phyloP scores from a whole-genome alignment of 2,329 filamentous ascomycete genomes.

The Aspergillus flavus region DNA sequence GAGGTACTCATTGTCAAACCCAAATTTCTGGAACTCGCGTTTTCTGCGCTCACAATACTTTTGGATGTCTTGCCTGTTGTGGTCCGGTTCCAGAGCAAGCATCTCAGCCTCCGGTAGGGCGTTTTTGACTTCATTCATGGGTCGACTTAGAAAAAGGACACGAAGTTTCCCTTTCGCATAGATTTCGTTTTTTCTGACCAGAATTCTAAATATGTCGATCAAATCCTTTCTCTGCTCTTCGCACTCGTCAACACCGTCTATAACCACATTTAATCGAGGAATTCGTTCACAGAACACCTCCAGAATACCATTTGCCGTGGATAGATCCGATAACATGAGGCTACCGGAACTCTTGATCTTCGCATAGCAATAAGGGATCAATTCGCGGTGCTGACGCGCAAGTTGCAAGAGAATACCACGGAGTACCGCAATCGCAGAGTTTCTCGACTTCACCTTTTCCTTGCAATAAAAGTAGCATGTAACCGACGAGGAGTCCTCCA shows the following conservation, averaged over 20 bases:
- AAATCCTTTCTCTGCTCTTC: slow-evolving; percentile 5
- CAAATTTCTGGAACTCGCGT: slow-evolving; percentile 7
- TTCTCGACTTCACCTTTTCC: background rate
- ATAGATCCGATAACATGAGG: slow-evolving; percentile 5
- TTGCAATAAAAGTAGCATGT: slow-evolving; percentile 14
- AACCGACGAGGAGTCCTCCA: background rate
- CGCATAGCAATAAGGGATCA: slow-evolving; percentile 9
- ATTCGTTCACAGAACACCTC: slow-evolving; percentile 10
- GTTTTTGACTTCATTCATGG: slow-evolving; percentile 8
- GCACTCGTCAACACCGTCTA: slow-evolving; percentile 14
- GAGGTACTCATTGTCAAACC: background rate
- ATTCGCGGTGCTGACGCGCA: background rate
- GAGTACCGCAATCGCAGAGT: slow-evolving; percentile 1
- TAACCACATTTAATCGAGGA: slow-evolving; percentile 6
- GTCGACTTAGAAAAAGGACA: slow-evolving; percentile 6
- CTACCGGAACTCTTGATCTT: slow-evolving; percentile 3
- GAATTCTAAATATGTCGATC: slow-evolving; percentile 4
- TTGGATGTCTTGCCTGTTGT: slow-evolving; percentile 10
- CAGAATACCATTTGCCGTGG: background rate
- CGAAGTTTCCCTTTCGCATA: slow-evolving; percentile 7
- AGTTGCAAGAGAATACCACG: slow-evolving; percentile 10
- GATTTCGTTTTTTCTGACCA: slow-evolving; percentile 5
- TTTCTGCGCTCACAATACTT: slow-evolving; percentile 10
- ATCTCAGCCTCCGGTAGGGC: slow-evolving; percentile 3
- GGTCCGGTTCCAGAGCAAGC: background rate